Conservation (phyloP, 176 grass and related monocot species). For the Musa beccarii region DNA sequence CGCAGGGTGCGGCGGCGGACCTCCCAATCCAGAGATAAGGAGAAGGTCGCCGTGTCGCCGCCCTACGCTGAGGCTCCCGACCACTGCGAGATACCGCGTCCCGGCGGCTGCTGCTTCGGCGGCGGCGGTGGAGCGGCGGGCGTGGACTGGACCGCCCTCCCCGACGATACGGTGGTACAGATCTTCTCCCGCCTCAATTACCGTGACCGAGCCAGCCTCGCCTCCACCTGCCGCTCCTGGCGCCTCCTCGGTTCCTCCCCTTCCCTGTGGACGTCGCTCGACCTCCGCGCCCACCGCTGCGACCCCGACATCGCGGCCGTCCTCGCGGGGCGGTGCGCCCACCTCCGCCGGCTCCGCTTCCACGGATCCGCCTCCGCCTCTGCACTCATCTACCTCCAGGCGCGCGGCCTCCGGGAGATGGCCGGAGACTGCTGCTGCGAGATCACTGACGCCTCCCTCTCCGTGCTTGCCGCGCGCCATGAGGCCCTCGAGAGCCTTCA, state of each 20-base stretch:
- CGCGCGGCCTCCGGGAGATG: slow-evolving; percentile 53
- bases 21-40: slow-evolving; percentile 34
- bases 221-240: slow-evolving; percentile 61
- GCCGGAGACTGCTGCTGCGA: slow-evolving; percentile 62
- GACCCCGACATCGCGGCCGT: slow-evolving; percentile 34
- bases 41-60: slow-evolving; percentile 4
- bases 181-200: slow-evolving; percentile 82
- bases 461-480: slow-evolving; percentile 72
- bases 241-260: slow-evolving; percentile 64
- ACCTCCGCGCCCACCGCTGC: slow-evolving; percentile 67
- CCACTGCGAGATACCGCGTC: slow-evolving; percentile 1
- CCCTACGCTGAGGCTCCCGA: background rate
- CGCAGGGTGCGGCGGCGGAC: slow-evolving; percentile 68
- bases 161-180: slow-evolving; percentile 76
- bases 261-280: slow-evolving; percentile 75
- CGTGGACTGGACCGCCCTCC: slow-evolving; percentile 77
- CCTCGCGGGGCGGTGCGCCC: slow-evolving; percentile 52
- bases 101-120: background rate
- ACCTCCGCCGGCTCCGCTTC: slow-evolving; percentile 51
- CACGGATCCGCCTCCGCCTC: slow-evolving; percentile 52
- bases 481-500: slow-evolving; percentile 79
- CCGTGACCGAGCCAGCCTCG: slow-evolving; percentile 71
- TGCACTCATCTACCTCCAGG: slow-evolving; percentile 41
- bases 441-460: slow-evolving; percentile 65
- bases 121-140: slow-evolving; percentile 10